Evolutionary conservation across 345 rosid species (phyloP).

Genomic region (Lumnitzera racemosa): DNA sequence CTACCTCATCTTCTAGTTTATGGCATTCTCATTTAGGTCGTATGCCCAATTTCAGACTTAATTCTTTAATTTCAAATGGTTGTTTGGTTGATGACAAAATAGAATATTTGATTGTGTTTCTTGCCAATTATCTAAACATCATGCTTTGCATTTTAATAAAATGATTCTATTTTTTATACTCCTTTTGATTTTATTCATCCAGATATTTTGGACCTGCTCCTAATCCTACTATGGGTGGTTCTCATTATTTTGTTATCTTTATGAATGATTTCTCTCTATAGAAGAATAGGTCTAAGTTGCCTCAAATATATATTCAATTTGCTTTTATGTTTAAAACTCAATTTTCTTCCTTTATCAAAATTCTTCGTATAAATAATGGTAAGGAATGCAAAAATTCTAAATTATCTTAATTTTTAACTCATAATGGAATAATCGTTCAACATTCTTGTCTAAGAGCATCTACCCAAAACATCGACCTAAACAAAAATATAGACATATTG

Average conservation of each 20-base stretch:
- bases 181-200: background rate
- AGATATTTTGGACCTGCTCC: background rate
- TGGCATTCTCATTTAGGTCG: constrained; percentile 3
- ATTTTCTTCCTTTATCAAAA: background rate
- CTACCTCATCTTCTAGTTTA: background rate
- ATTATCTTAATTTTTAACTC: background rate
- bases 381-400: background rate
- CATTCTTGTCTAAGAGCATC: background rate
- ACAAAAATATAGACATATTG: background rate
- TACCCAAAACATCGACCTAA: background rate
- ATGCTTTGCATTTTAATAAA: background rate
- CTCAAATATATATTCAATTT: background rate
- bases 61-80: constrained; percentile 8
- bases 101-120: background rate
- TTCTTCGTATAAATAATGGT: background rate
- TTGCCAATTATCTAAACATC: background rate
- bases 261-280: constrained; percentile 2
- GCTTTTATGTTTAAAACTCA: background rate
- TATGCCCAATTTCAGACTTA: background rate
- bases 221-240: too few relatives aligned
- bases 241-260: too few relatives aligned
- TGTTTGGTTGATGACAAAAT: background rate
- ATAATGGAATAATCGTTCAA: background rate
- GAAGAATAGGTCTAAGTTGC: background rate
- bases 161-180: background rate